A percentile compares a stretch with the other conserved stretches of the same genome.
Evolutionary conservation across 345 rosid genomes (phyloP).

Genomic region (Lumnitzera littorea): DNA sequence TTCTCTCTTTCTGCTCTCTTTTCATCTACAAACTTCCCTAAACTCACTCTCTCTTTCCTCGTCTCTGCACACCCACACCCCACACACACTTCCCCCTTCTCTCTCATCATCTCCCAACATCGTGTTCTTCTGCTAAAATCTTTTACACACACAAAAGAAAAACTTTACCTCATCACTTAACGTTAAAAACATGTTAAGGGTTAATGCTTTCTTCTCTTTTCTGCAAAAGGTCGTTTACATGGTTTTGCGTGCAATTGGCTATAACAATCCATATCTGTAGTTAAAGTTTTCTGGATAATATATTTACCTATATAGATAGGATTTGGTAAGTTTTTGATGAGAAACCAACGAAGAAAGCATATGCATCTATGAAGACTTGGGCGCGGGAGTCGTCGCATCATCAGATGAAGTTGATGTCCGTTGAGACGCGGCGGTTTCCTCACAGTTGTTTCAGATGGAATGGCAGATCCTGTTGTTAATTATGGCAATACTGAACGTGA

Average conservation of each 20-base stretch:
- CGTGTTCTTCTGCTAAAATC: not conserved
- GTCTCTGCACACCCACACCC: not conserved
- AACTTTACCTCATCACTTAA: no score
- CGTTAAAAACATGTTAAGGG: no score
- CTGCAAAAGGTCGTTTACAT: no score
- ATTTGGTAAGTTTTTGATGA: slow-evolving; percentile 5
- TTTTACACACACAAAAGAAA: no score
- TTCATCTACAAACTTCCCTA: slow-evolving; percentile 15
- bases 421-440: slow-evolving; percentile 30
- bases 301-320: not conserved
- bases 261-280: no score
- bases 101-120: not conserved
- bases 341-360: slow-evolving; percentile 22
- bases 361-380: slow-evolving; percentile 90
- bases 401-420: slow-evolving; percentile 35
- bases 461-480: slow-evolving; percentile 80
- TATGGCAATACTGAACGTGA: slow-evolving; percentile 79
- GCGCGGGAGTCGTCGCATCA: slow-evolving; percentile 47
- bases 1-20: slow-evolving; percentile 12
- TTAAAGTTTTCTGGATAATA: not conserved
- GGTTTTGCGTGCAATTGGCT: no score
- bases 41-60: slow-evolving; percentile 10
- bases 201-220: no score
- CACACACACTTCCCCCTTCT: no score
- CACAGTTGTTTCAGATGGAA: slow-evolving; percentile 79